phyloP scores from a whole-genome alignment of 2,329 filamentous ascomycete species.

The Chaetomium strumarium region DNA sequence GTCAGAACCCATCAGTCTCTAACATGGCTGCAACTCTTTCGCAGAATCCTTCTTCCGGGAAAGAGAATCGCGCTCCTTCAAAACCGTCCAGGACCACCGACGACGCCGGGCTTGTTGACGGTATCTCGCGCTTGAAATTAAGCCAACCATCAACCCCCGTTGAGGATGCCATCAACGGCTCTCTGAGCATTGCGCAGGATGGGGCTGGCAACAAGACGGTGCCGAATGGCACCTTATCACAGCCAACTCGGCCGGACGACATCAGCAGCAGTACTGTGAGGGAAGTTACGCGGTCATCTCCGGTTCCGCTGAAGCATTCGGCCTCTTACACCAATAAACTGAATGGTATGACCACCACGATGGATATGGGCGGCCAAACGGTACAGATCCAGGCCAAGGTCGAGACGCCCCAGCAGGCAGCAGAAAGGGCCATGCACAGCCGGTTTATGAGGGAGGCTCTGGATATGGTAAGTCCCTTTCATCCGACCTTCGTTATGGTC shows the following conservation, averaged over 20 bases:
- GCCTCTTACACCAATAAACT: constrained; percentile 23
- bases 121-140: constrained; percentile 8
- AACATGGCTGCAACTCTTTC: constrained; percentile 19
- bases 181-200: not conserved
- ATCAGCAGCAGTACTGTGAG: not conserved
- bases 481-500: no score
- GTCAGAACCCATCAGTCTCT: constrained; percentile 6
- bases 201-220: not conserved
- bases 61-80: constrained; percentile 10
- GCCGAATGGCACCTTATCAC: not conserved
- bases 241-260: not conserved
- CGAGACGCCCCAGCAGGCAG: constrained; percentile 24
- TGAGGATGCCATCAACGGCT: not conserved
- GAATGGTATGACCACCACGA: constrained; percentile 16
- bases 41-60: constrained; percentile 9
- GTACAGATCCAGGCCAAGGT: constrained; percentile 12
- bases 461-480: constrained; percentile 59
- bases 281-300: constrained; percentile 15
- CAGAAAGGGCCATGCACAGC: constrained; percentile 41
- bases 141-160: not conserved
- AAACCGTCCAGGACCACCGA: not conserved
- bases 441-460: constrained; percentile 80
- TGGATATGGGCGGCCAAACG: constrained; percentile 12
- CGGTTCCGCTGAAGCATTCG: constrained; percentile 16
- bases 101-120: constrained; percentile 5